phyloP scores from a whole-genome alignment of 257 asterid species.

The Vinca minor region DNA sequence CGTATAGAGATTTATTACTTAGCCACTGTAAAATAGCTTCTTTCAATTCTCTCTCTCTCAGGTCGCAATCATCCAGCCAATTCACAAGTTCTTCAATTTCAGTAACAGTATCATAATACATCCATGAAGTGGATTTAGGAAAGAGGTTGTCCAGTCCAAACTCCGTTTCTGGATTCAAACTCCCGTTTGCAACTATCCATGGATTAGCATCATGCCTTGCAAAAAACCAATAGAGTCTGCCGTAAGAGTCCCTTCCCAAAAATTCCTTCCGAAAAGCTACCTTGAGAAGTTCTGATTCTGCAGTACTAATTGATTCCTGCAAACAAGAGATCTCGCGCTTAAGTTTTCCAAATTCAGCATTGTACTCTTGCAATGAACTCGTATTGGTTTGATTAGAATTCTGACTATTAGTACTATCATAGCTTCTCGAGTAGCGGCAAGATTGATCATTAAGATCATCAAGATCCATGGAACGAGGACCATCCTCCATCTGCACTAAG shows the following conservation, averaged over 20 bases:
- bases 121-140: constrained; percentile 59
- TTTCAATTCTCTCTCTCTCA: constrained; percentile 65
- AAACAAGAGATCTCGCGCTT: constrained; percentile 44
- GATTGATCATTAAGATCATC: constrained; percentile 21
- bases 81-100: constrained; percentile 57
- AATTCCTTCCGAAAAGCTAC: constrained; percentile 61
- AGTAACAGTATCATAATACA: constrained; percentile 49
- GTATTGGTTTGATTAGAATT: constrained; percentile 29
- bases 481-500: constrained; percentile 23
- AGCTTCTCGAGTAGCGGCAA: neutral
- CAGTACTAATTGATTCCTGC: constrained; percentile 48
- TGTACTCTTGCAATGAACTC: constrained; percentile 30
- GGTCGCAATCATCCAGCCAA: constrained; percentile 68
- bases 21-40: constrained; percentile 63
- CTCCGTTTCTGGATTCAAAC: constrained; percentile 17
- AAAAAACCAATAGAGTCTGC: constrained; percentile 73
- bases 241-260: constrained; percentile 83
- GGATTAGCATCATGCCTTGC: constrained; percentile 48
- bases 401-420: constrained; percentile 19
- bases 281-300: constrained; percentile 53
- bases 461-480: constrained; percentile 18
- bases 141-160: constrained; percentile 36
- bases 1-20: constrained; percentile 34
- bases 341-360: constrained; percentile 30
- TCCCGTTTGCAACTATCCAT: constrained; percentile 48